Evolutionary conservation across 2,329 filamentous ascomycete genomes (phyloP).

Genomic region (Talaromyces sp.): DNA sequence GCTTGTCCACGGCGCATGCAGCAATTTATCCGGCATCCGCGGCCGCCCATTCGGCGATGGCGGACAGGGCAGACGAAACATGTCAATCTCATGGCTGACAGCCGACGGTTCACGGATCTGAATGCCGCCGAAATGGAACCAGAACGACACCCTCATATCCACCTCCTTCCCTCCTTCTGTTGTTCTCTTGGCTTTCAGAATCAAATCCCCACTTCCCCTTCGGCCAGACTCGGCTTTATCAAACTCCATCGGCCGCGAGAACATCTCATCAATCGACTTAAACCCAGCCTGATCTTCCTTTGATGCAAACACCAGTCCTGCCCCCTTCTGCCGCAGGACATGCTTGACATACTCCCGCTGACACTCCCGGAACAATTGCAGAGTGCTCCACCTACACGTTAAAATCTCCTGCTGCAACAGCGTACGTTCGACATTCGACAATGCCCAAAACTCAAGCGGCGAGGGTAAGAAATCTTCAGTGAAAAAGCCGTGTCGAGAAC

Average conservation of each 20-base stretch:
- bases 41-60: conserved; percentile 23
- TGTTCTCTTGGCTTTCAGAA: not conserved
- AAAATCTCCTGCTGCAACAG: conserved; percentile 37
- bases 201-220: conserved; percentile 24
- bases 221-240: conserved; percentile 24
- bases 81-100: conserved; percentile 30
- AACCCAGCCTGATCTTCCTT: conserved; percentile 25
- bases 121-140: conserved; percentile 37
- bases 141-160: conserved; percentile 33
- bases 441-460: conserved; percentile 31
- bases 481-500: conserved; percentile 32
- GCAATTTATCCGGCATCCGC: conserved; percentile 39
- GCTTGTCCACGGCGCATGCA: conserved; percentile 38
- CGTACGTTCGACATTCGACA: conserved; percentile 28
- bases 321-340: conserved; percentile 30
- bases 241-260: conserved; percentile 23
- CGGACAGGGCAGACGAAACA: conserved; percentile 36
- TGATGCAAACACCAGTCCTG: conserved; percentile 26
- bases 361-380: conserved; percentile 37
- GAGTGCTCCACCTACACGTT: conserved; percentile 41
- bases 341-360: conserved; percentile 38
- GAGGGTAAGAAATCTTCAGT: conserved; percentile 38
- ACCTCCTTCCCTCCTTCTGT: not conserved
- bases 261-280: conserved; percentile 24
- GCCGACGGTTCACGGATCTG: conserved; percentile 30